phyloP scores from a whole-genome alignment of 208 protist species.

The Herpetomonas samuelpessoai region DNA sequence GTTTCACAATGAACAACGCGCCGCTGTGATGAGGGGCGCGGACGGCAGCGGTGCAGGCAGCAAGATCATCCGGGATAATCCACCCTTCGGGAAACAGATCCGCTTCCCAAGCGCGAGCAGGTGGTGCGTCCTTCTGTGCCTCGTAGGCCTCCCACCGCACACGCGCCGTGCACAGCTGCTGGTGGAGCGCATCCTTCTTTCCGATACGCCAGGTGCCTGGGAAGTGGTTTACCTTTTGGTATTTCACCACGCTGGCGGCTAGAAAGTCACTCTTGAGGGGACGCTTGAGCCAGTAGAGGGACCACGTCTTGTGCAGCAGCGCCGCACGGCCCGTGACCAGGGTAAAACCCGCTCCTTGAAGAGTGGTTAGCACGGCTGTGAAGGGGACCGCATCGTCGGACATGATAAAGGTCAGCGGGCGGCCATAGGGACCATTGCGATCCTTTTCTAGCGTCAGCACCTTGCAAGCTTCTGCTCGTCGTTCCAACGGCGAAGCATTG shows the following conservation, averaged over 20 bases:
- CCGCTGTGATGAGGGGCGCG: conserved; percentile 15
- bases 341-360: conserved; percentile 46
- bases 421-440: conserved; percentile 15
- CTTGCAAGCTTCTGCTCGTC: background rate
- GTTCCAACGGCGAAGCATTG: no score
- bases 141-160: conserved; percentile 16
- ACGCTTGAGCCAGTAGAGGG: conserved; percentile 67
- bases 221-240: conserved; percentile 90
- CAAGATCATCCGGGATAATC: conserved; percentile 46
- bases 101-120: no score
- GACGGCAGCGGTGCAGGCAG: conserved; percentile 23
- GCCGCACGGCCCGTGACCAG: conserved; percentile 22
- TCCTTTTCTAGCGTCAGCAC: background rate
- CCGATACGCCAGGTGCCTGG: conserved; percentile 78
- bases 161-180: conserved; percentile 28
- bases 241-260: conserved; percentile 11
- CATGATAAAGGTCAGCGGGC: conserved; percentile 39
- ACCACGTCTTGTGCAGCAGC: conserved; percentile 40
- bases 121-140: background rate
- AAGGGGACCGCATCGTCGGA: conserved; percentile 45
- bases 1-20: conserved; percentile 80
- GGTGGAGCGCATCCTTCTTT: conserved; percentile 79
- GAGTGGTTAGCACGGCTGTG: conserved; percentile 44
- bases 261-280: conserved; percentile 54
- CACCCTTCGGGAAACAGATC: conserved; percentile 55